Base-by-base conservation (phyloP, 495 filamentous ascomycete species). In the Cercophora scortea region DNA sequence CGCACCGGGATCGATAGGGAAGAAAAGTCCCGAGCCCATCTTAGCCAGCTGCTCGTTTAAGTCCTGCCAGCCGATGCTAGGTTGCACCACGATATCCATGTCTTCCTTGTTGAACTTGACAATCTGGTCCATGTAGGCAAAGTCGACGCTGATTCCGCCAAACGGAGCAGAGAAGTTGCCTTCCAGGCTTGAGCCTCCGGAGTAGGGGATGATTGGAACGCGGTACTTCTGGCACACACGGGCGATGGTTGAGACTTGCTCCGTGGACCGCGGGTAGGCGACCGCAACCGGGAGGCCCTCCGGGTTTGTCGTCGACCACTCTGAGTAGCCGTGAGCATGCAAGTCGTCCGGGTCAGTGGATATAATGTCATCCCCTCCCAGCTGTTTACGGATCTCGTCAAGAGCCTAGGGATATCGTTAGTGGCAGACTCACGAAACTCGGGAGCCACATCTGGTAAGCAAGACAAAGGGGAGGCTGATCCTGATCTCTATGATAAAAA, bases 41-140 rank as follows among this genome's bases (percentile, higher is more conserved):
- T 79, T 71, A 8, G 71, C 78, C 50, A 96, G 79, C 60, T 88
- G 70, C 53, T 86, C 81, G 62, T 95, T 96, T 45, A 96, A 69
- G 42, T 85, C 79, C 82, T 92, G 89, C 89, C 90, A 96, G n/a
- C 84, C 82, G 39, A 96, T 87, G 9, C 83, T 84, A 3, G 91
- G 91, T 61, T 96, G 91, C 8, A 96, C 90, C 6, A 93, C 85
- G 52, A 95, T 74, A 61, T 96, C 91, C 86, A 96, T 86, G 66
- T 96, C 91, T 6, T 86, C 85, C 49, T 87, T 81, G 64, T 95
- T 85, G 45, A 95, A 74, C 41, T 82, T 73, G 32, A 95, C 39
- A 33, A 95, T 86, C 56, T 84, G 77, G 62, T 94, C 83, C 91
- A 96, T 96, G 57, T 73, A 79, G 13, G 81, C 80, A 62, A 96